Percentiles rank a stretch among this genome's conserved stretches.
Evolutionary conservation across 2,329 filamentous ascomycete genomes (phyloP).

Genomic region (Arachnopeziza araneosa): DNA sequence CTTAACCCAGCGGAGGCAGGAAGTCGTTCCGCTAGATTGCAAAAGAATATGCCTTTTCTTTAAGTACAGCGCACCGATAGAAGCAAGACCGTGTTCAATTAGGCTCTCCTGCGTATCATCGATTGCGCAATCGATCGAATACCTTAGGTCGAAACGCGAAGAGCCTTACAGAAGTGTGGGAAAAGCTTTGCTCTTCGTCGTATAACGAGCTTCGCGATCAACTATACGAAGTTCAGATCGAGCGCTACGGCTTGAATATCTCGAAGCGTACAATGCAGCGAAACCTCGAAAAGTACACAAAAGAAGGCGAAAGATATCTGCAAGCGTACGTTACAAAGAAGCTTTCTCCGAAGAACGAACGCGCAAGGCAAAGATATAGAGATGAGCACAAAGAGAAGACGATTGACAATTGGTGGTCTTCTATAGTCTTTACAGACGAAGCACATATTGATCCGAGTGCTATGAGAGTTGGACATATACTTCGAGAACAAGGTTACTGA

Average conservation of each 20-base stretch:
- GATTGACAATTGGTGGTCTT: background rate
- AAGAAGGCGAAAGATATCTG: slow-evolving; percentile 4
- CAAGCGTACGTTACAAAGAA: background rate
- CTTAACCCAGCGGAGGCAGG: background rate
- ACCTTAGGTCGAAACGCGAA: background rate
- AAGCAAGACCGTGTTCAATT: background rate
- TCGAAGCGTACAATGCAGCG: background rate
- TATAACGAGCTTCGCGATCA: background rate
- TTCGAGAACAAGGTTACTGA: slow-evolving; percentile 2
- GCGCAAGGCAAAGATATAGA: background rate
- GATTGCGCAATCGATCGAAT: background rate
- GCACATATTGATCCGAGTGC: slow-evolving; percentile 6
- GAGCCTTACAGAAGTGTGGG: background rate
- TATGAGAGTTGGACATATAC: background rate
- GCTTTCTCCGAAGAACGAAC: slow-evolving; percentile 3
- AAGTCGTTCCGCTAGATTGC: background rate
- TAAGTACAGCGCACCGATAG: background rate
- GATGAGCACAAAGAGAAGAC: background rate
- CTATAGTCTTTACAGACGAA: slow-evolving; percentile 8
- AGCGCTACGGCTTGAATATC: slow-evolving; percentile 1
- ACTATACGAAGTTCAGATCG: slow-evolving; percentile 5
- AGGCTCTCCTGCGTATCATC: background rate
- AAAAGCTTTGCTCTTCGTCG: background rate
- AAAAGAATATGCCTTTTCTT: background rate
- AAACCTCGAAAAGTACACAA: slow-evolving; percentile 1